Conservation (phyloP, 2,329 filamentous ascomycete genomes). For the Fusarium sp. region DNA sequence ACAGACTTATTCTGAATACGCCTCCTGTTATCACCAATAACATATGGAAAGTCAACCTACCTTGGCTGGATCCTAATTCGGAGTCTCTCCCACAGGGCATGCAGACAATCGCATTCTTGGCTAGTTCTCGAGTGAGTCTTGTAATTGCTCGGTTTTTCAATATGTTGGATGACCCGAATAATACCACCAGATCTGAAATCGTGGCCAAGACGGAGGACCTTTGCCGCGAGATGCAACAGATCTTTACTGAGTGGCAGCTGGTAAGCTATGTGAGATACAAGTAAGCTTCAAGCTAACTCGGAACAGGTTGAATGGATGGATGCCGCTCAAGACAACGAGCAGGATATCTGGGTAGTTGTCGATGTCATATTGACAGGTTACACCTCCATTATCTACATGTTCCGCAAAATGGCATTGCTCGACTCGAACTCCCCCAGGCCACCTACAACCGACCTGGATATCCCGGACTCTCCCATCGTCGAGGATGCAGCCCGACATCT, state of each 20-base stretch:
- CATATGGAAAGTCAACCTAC: slow-evolving; percentile 52
- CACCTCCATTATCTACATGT: slow-evolving; percentile 53
- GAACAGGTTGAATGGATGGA: slow-evolving; percentile 46
- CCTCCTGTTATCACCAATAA: slow-evolving; percentile 48
- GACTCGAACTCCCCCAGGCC: slow-evolving; percentile 47
- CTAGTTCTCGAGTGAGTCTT: slow-evolving; percentile 49
- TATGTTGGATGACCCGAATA: slow-evolving; percentile 45
- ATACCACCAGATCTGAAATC: slow-evolving; percentile 40
- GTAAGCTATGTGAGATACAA: slow-evolving; percentile 17
- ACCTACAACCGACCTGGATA: slow-evolving; percentile 47
- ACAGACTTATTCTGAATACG: slow-evolving; percentile 50
- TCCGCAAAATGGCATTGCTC: slow-evolving; percentile 50
- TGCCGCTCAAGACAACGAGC: slow-evolving; percentile 32
- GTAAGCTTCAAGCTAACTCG: not conserved
- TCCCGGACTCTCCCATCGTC: slow-evolving; percentile 49
- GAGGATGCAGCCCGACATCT: slow-evolving; percentile 46
- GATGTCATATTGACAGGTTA: slow-evolving; percentile 51
- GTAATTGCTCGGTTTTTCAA: slow-evolving; percentile 51
- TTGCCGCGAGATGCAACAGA: slow-evolving; percentile 46
- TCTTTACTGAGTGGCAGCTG: slow-evolving; percentile 49
- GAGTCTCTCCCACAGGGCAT: slow-evolving; percentile 40
- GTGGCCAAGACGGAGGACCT: slow-evolving; percentile 48
- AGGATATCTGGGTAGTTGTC: slow-evolving; percentile 47
- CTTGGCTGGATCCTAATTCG: slow-evolving; percentile 49
- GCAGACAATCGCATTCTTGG: slow-evolving; percentile 46